These are phyloP conservation scores for Malus asiatica DNA, from an alignment of 306 rosid species.

Conservation along the genomic window DNA sequence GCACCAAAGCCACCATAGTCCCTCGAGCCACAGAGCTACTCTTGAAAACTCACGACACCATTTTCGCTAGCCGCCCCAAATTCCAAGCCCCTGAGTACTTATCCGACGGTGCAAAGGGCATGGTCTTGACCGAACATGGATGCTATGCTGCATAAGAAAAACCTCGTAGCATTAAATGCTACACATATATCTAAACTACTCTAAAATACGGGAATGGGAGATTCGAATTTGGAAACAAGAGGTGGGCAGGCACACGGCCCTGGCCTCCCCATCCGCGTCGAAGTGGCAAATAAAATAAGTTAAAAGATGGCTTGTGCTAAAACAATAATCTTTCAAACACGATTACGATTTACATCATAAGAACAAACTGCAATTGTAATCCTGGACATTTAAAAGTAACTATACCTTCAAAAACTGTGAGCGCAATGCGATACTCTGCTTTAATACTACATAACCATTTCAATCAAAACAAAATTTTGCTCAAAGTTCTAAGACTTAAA, in stretches of 20 bases:
- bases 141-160: no score
- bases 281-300: background rate
- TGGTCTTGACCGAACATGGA: background rate
- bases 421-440: no score
- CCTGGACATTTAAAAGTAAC: no score
- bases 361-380: no score
- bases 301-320: background rate
- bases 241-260: no score
- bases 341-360: background rate
- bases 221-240: no score
- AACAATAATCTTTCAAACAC: background rate
- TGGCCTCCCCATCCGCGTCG: background rate
- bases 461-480: background rate
- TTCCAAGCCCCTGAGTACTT: slow-evolving; percentile 3
- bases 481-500: background rate
- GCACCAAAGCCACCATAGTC: slow-evolving; percentile 24
- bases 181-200: no score
- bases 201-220: no score
- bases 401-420: no score
- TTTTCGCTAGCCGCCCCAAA: background rate
- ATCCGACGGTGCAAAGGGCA: slow-evolving; percentile 13
- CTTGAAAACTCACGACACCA: background rate
- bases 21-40: background rate
- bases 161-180: no score
- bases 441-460: background rate